Evolutionary conservation across 2,329 filamentous ascomycete species (phyloP).

Genomic region (Cryphonectria nitschkei): DNA sequence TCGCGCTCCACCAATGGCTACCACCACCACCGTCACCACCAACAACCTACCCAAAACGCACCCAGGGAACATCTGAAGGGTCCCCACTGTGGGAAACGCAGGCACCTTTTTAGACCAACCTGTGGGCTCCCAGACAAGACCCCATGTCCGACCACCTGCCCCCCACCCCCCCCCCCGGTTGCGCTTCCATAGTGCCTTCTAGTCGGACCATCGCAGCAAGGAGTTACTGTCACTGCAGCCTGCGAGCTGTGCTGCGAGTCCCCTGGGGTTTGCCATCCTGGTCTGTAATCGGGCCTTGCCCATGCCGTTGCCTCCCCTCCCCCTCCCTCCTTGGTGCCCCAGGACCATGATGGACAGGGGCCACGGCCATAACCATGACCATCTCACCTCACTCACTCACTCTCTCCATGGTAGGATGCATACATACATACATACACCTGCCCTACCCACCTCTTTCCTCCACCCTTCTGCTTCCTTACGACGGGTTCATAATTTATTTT

Average conservation of each 20-base stretch:
- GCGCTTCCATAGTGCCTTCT: not conserved
- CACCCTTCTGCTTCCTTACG: constrained; percentile 9
- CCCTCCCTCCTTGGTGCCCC: not conserved
- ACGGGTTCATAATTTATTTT: constrained; percentile 17
- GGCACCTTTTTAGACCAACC: not conserved
- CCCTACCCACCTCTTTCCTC: constrained; percentile 22
- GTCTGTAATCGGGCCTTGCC: constrained; percentile 10
- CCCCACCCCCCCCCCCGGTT: not conserved
- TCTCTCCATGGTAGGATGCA: not conserved
- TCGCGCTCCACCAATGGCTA: not conserved
- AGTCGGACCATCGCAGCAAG: not conserved
- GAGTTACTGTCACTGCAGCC: not conserved
- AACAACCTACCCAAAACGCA: not conserved
- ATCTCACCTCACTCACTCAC: constrained; percentile 15
- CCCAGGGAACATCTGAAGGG: not conserved
- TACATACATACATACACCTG: constrained; percentile 15
- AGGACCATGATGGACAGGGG: not conserved
- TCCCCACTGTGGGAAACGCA: constrained; percentile 2
- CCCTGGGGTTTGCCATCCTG: not conserved
- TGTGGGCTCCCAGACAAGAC: not conserved
- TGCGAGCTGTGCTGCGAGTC: not conserved
- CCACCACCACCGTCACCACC: not conserved
- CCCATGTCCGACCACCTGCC: not conserved
- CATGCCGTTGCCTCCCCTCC: not conserved
- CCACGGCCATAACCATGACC: constrained; percentile 12